phyloP scores from a whole-genome alignment of 1,284 basidiomycete species.

The Cryptococcus sp. region DNA sequence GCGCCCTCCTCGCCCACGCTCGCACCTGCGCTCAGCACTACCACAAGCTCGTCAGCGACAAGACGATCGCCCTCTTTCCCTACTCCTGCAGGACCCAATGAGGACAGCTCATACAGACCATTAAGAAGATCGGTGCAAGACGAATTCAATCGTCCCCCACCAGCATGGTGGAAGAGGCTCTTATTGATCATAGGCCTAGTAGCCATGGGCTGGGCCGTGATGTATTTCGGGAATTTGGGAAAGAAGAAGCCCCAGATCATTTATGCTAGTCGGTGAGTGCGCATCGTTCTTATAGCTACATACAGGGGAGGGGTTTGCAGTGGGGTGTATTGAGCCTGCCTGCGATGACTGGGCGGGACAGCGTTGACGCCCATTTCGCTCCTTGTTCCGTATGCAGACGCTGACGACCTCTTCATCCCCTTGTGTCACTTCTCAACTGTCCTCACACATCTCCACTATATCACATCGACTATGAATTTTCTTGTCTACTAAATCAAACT shows the following conservation, averaged over 20 bases:
- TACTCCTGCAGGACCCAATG: too few relatives aligned
- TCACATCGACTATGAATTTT: neutral
- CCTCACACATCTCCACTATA: neutral
- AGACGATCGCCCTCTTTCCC: too few relatives aligned
- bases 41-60: too few relatives aligned
- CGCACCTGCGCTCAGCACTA: too few relatives aligned
- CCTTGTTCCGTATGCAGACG: neutral
- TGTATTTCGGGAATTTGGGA: slow-evolving; percentile 28
- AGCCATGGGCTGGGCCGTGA: slow-evolving; percentile 38
- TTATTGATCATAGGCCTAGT: slow-evolving; percentile 37
- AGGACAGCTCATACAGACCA: slow-evolving; percentile 22
- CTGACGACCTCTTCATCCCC: neutral
- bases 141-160: slow-evolving; percentile 48
- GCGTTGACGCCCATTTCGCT: neutral
- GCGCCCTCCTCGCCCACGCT: too few relatives aligned
- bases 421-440: neutral
- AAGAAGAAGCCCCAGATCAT: slow-evolving; percentile 43
- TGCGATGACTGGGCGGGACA: neutral
- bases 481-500: neutral
- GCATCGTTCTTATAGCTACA: neutral
- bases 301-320: neutral
- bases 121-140: slow-evolving; percentile 29
- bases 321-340: neutral
- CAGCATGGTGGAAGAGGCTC: slow-evolving; percentile 46
- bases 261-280: slow-evolving; percentile 49